Evolutionary conservation across 192 early-diverging fungal species (phyloP).

Genomic region (Jimgerdemannia flammicorona): DNA sequence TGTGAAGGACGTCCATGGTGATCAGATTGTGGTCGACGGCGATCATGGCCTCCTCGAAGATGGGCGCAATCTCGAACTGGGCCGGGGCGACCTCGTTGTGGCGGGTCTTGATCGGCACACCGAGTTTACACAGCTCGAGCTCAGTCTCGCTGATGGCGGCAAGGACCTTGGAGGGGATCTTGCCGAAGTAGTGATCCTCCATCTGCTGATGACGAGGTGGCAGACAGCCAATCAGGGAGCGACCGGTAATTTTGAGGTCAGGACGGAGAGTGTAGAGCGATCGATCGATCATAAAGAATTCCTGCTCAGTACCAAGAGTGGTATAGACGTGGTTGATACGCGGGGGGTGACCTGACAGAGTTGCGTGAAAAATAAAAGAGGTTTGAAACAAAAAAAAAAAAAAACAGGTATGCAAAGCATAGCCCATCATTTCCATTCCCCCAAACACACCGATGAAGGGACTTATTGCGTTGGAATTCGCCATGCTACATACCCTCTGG

Average conservation of each 20-base stretch:
- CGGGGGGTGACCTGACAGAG: conserved; percentile 38
- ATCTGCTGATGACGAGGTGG: conserved; percentile 99
- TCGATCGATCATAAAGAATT: conserved; percentile 99
- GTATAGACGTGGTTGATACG: conserved; percentile 78
- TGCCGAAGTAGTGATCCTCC: conserved; percentile 99
- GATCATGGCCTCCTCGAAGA: conserved; percentile 94
- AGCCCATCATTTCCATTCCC: not conserved
- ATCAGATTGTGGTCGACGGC: conserved; percentile 99
- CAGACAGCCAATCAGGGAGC: conserved; percentile 89
- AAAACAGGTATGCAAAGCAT: not conserved
- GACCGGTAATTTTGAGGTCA: conserved; percentile 95
- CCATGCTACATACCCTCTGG: conserved; percentile 39
- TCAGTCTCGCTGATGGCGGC: conserved; percentile 91
- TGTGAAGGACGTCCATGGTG: conserved; percentile 96
- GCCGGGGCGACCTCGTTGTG: conserved; percentile 99
- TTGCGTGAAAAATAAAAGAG: conserved; percentile 10
- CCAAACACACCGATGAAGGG: not conserved
- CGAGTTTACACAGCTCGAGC: conserved; percentile 89
- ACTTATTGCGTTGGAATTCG: no score
- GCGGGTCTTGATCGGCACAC: conserved; percentile 97
- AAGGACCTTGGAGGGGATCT: conserved; percentile 90
- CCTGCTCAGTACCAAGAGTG: conserved; percentile 97
- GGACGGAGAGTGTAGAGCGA: conserved; percentile 89
- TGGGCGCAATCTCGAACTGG: conserved; percentile 98
- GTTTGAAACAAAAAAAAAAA: conserved; percentile 3